Conservation (phyloP, 176 grass and related monocot genomes). For the Carex parvula region DNA sequence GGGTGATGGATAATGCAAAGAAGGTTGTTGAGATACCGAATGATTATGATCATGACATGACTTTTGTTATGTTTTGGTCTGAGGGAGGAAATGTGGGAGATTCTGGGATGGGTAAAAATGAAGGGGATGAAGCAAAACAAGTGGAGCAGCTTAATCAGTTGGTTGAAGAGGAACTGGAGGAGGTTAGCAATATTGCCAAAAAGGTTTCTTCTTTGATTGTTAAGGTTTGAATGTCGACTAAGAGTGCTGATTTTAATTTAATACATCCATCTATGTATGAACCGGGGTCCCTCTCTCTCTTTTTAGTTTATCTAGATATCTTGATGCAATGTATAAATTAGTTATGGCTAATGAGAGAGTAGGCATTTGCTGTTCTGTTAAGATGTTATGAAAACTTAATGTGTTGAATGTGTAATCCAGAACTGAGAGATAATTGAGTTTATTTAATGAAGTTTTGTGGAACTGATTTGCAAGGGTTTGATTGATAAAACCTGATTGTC, state of each 20-base stretch:
- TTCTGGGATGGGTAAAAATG: conserved; percentile 29
- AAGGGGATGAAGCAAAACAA: conserved; percentile 48
- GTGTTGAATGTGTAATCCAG: neutral
- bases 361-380: neutral
- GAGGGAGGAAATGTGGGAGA: conserved; percentile 33
- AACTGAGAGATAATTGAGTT: neutral
- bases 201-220: conserved; percentile 41
- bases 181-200: conserved; percentile 47
- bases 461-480: neutral
- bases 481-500: neutral
- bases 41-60: conserved; percentile 43
- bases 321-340: neutral
- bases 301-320: neutral
- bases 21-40: conserved; percentile 46
- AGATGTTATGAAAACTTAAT: neutral
- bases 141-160: conserved; percentile 73
- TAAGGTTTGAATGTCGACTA: conserved; percentile 24
- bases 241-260: neutral
- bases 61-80: conserved; percentile 71
- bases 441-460: neutral
- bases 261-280: neutral
- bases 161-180: conserved; percentile 59
- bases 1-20: conserved; percentile 42
- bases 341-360: neutral
- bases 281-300: neutral